A percentile compares a stretch with the other conserved stretches of the same genome.
These are phyloP conservation scores for Amaranthus cruentus DNA, from an alignment of 148 eudicot genomes.

Conservation along the genomic window DNA sequence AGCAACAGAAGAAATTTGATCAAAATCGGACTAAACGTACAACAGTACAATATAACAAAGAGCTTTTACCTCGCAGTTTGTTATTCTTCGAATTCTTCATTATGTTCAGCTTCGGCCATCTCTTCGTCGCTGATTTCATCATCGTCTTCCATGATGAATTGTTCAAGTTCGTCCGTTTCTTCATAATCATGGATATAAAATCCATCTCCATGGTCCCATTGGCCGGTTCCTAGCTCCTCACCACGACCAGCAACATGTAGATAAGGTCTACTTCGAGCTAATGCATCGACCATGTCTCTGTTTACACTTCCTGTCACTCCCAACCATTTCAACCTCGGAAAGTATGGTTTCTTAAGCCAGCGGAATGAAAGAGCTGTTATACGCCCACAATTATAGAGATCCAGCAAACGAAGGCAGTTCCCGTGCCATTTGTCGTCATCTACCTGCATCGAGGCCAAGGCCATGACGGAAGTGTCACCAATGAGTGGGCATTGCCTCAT, in stretches of 20 bases:
- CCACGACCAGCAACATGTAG: conserved; percentile 66
- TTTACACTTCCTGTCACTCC: conserved; percentile 75
- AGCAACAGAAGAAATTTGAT: not conserved
- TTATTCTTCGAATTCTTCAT: conserved; percentile 25
- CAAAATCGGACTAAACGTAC: not conserved
- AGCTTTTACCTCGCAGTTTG: conserved; percentile 11
- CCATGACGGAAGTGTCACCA: conserved; percentile 87
- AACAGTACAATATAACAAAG: not conserved
- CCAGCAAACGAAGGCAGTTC: conserved; percentile 64
- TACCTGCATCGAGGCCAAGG: conserved; percentile 84
- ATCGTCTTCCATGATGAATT: conserved; percentile 68
- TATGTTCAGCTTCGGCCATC: conserved; percentile 48
- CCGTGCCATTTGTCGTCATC: conserved; percentile 71
- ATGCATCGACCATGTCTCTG: conserved; percentile 72
- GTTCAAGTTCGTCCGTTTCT: conserved; percentile 85
- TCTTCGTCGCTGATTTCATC: conserved; percentile 49
- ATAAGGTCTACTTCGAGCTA: conserved; percentile 71
- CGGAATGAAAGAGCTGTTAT: conserved; percentile 66
- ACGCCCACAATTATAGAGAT: conserved; percentile 92
- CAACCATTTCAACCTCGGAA: conserved; percentile 83
- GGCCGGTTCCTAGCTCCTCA: conserved; percentile 74
- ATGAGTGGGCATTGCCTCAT: conserved; percentile 85
- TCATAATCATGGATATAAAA: conserved; percentile 64
- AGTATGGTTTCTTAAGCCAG: conserved; percentile 92
- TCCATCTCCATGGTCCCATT: conserved; percentile 78